Evolutionary conservation across 441 rosid species (phyloP).

Genomic region (Adansonia madagascariensis): DNA sequence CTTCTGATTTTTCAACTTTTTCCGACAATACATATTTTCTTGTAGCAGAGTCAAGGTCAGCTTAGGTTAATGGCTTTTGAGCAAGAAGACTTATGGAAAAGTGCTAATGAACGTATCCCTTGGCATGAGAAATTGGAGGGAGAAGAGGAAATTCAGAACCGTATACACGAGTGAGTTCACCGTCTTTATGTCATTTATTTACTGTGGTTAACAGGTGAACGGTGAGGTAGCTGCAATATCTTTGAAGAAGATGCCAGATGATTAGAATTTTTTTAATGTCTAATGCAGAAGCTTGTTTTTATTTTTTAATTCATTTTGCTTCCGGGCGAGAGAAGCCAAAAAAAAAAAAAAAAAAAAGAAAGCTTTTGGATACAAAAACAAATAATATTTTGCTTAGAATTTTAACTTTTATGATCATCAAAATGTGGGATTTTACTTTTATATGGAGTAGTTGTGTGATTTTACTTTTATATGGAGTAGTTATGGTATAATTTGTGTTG

Average conservation of each 20-base stretch:
- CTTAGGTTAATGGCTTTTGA: conserved; percentile 88
- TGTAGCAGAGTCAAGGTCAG: conserved; percentile 64
- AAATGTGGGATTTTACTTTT: background rate
- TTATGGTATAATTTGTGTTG: background rate
- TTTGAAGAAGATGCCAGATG: background rate
- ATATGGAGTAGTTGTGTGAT: too few relatives aligned
- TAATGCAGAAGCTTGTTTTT: background rate
- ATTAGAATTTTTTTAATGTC: background rate
- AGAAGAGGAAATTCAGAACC: conserved; percentile 91
- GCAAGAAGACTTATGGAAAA: conserved; percentile 87
- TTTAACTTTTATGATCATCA: background rate
- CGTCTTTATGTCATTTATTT: conserved; percentile 13
- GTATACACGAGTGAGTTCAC: conserved; percentile 83
- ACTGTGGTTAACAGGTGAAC: conserved; percentile 16
- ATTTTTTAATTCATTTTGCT: background rate
- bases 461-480: background rate
- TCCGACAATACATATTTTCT: conserved; percentile 25
- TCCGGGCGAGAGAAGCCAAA: background rate
- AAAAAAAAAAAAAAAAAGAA: background rate
- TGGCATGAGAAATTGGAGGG: conserved; percentile 98
- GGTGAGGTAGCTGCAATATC: background rate
- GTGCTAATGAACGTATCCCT: conserved; percentile 86
- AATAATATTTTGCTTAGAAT: background rate
- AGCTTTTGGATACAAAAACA: background rate
- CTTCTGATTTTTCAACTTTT: background rate